phyloP scores from a whole-genome alignment of 148 eudicot genomes.

The Amaranthus hypochondriacus region DNA sequence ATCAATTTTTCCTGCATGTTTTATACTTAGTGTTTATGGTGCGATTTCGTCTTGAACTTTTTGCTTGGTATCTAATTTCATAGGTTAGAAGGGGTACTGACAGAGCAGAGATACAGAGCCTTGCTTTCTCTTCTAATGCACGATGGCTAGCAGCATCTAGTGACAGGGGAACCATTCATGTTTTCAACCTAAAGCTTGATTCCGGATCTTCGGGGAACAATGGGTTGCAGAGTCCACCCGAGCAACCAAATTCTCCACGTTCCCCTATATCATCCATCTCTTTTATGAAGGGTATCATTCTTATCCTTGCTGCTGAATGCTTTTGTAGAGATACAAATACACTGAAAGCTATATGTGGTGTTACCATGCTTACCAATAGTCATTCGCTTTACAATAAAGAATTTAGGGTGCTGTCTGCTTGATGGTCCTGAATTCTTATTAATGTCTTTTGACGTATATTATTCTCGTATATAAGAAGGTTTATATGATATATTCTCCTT shows the following conservation, averaged over 20 bases:
- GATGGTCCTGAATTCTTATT: no score
- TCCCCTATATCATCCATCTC: constrained; percentile 52
- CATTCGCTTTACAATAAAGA: no score
- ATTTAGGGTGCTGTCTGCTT: no score
- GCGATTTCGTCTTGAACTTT: neutral
- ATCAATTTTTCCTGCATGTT: neutral
- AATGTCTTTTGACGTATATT: no score
- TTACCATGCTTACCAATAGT: no score
- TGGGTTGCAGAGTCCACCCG: constrained; percentile 32
- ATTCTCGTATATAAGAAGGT: no score
- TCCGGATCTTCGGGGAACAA: constrained; percentile 37
- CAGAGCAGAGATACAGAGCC: constrained; percentile 62
- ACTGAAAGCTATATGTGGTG: neutral
- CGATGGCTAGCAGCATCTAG: constrained; percentile 75
- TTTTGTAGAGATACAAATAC: neutral
- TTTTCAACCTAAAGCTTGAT: constrained; percentile 62
- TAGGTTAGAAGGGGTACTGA: constrained; percentile 78
- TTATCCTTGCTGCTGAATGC: neutral
- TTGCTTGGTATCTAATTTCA: constrained; percentile 1
- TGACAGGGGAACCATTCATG: constrained; percentile 71
- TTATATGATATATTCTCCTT: no score
- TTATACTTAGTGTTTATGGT: neutral
- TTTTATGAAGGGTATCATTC: constrained; percentile 54
- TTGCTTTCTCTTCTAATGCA: constrained; percentile 62
- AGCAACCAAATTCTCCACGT: constrained; percentile 40